Base-by-base conservation (phyloP, 108 stramenopile species). In the Cylindrotheca closterium region DNA sequence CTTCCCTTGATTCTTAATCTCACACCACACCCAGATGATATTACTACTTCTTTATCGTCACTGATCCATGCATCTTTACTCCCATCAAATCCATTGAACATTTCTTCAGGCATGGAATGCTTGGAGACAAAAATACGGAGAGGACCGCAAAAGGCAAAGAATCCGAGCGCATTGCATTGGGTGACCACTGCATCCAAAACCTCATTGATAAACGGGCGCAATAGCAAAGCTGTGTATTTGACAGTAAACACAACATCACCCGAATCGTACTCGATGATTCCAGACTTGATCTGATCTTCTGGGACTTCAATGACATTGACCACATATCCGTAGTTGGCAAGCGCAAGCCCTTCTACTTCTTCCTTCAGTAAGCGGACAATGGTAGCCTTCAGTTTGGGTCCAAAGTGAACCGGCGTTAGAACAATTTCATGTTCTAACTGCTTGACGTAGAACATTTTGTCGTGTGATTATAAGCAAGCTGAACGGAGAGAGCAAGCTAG, bases 51-150 rank as follows among this genome's bases (percentile, higher is more conserved):
- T 53, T 94, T 91, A 76, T 97, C 96, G 62, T 96, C 96, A 59
- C 86, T 87, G 2, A 93, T 80, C 96, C 96, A 97, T n/a, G 92
- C 85, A 74, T 93, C 89, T 57, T 84, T 85, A 49, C 91, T 91
- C 46, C 83, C 79, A 75, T 95, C 89, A 78, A 89, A 97, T 31
- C 93, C 95, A 69, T 94, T 88, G 26, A 89, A 80, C 87, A 97
- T 88, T 69, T 97, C 96, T 67, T 91, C 92, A 8, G 93, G 94
- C 94, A 97, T 97, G 64, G 77, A 87, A 69, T 96, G 93, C 58
- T 93, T 92, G n/a, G 80, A 84, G 24, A 97, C 96, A 67, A 96
- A 97, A 51, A 97, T 87, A 31, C 89, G 84, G 8, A 97, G 75
- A 2, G 95, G 95, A 0, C 96, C 96, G 33, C 87, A 88, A 66